A percentile compares a stretch with the other conserved stretches of the same genome.
These are phyloP conservation scores for Gilbertella persicaria DNA, from an alignment of 371 early-diverging fungal genomes.

Conservation along the genomic window DNA sequence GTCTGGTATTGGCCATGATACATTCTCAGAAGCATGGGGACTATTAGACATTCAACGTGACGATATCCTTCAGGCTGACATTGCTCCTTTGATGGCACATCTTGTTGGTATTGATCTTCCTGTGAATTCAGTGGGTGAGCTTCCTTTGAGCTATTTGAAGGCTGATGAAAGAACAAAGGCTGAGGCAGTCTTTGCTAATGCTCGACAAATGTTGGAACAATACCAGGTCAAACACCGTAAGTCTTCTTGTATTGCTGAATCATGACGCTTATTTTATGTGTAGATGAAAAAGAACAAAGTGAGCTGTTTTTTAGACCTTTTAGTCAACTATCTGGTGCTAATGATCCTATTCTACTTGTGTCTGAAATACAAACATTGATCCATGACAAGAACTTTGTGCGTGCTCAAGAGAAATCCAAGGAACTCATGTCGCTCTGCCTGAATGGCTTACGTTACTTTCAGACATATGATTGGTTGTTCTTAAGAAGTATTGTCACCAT, in stretches of 20 bases:
- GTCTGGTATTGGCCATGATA: slow-evolving; percentile 57
- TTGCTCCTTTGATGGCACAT: slow-evolving; percentile 94
- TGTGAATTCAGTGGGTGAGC: slow-evolving; percentile 89
- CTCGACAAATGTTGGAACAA: slow-evolving; percentile 82
- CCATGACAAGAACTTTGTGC: slow-evolving; percentile 53
- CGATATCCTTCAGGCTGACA: slow-evolving; percentile 93
- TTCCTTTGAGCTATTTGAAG: slow-evolving; percentile 80
- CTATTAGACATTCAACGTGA: slow-evolving; percentile 59
- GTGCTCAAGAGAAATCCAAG: slow-evolving; percentile 66
- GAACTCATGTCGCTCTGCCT: slow-evolving; percentile 66
- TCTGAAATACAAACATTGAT: slow-evolving; percentile 65
- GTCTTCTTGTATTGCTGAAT: background rate
- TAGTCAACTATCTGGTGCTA: slow-evolving; percentile 51
- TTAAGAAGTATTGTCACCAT: slow-evolving; percentile 78
- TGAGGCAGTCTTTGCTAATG: slow-evolving; percentile 75
- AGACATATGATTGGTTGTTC: slow-evolving; percentile 96
- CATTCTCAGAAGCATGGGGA: slow-evolving; percentile 70
- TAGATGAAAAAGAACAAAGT: slow-evolving; percentile 69
- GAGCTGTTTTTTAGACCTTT: slow-evolving; percentile 84
- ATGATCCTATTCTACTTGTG: slow-evolving; percentile 54
- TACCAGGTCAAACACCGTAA: slow-evolving; percentile 78
- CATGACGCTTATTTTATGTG: background rate
- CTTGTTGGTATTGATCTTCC: slow-evolving; percentile 86
- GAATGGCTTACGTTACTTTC: slow-evolving; percentile 90
- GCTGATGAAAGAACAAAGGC: slow-evolving; percentile 71